Conservation (phyloP, 192 early-diverging fungal genomes). For the Coemansia sp. region DNA sequence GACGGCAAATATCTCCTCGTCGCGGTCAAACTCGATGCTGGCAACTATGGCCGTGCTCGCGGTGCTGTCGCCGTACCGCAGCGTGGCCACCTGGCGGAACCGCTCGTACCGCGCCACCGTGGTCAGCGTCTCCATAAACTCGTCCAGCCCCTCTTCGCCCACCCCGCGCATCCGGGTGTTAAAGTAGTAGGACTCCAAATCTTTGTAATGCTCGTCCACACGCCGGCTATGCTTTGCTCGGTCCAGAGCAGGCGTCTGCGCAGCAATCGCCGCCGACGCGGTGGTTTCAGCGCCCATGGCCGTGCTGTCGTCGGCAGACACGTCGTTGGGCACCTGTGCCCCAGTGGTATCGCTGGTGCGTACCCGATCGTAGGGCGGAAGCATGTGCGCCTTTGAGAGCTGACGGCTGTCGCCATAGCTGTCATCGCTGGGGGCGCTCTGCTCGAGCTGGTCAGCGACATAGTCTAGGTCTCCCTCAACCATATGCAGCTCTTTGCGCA, state of each 20-base stretch:
- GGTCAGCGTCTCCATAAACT: slow-evolving; percentile 58
- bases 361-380: neutral
- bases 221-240: slow-evolving; percentile 28
- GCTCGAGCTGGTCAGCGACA: slow-evolving; percentile 40
- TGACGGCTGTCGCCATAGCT: slow-evolving; percentile 3
- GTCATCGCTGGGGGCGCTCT: slow-evolving; percentile 10
- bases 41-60: slow-evolving; percentile 78
- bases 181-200: slow-evolving; percentile 73
- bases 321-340: slow-evolving; percentile 36
- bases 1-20: slow-evolving; percentile 90
- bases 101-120: slow-evolving; percentile 64
- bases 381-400: slow-evolving; percentile 6
- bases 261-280: neutral
- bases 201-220: slow-evolving; percentile 62
- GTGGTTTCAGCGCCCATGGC: neutral
- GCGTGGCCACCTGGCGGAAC: slow-evolving; percentile 69
- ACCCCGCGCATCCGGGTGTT: slow-evolving; percentile 54
- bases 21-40: slow-evolving; percentile 90
- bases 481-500: slow-evolving; percentile 41
- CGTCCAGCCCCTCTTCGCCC: slow-evolving; percentile 31
- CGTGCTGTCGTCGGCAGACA: slow-evolving; percentile 6
- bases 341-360: slow-evolving; percentile 12
- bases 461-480: slow-evolving; percentile 44
- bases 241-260: too few relatives aligned
- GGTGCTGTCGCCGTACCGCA: slow-evolving; percentile 75